A percentile compares a stretch with the other conserved stretches of the same genome.
These are phyloP conservation scores for Fraxinus albicans DNA, from an alignment of 305 asterid genomes.

Conservation along the genomic window DNA sequence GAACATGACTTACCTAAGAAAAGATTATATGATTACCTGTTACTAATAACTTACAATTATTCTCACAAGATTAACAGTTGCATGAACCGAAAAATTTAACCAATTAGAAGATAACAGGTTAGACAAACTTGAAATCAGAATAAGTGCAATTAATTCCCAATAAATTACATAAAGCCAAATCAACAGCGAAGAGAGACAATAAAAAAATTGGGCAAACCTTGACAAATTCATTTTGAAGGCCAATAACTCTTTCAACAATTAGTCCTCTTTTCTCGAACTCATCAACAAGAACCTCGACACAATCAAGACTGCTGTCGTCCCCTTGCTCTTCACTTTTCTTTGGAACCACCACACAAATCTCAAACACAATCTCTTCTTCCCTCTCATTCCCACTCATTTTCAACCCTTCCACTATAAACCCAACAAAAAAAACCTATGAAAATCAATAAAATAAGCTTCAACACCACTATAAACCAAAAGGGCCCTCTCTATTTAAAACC, in stretches of 20 bases:
- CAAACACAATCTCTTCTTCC: slow-evolving; percentile 61
- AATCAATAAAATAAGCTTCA: slow-evolving; percentile 11
- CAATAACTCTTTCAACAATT: slow-evolving; percentile 65
- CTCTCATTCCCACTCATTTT: slow-evolving; percentile 56
- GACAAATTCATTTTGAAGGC: slow-evolving; percentile 77
- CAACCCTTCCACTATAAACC: slow-evolving; percentile 25
- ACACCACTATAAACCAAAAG: slow-evolving; percentile 17
- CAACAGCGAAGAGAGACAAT: neutral
- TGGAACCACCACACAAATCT: slow-evolving; percentile 72
- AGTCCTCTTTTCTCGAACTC: slow-evolving; percentile 67
- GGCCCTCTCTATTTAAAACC: slow-evolving; percentile 18
- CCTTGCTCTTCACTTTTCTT: slow-evolving; percentile 46
- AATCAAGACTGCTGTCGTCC: slow-evolving; percentile 37
- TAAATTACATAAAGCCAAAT: neutral
- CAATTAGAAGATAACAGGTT: neutral
- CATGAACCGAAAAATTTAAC: neutral
- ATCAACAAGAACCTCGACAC: slow-evolving; percentile 63
- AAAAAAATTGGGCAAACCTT: slow-evolving; percentile 44
- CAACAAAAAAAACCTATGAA: slow-evolving; percentile 15
- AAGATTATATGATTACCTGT: neutral
- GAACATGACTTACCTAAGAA: neutral
- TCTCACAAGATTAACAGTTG: neutral
- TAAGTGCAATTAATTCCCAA: neutral
- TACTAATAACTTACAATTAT: neutral
- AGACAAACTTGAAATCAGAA: neutral